Evolutionary conservation across 108 stramenopile genomes (phyloP), one percentile per base, ranked within the genome.

Genomic region (Epithemia pelagica): DNA sequence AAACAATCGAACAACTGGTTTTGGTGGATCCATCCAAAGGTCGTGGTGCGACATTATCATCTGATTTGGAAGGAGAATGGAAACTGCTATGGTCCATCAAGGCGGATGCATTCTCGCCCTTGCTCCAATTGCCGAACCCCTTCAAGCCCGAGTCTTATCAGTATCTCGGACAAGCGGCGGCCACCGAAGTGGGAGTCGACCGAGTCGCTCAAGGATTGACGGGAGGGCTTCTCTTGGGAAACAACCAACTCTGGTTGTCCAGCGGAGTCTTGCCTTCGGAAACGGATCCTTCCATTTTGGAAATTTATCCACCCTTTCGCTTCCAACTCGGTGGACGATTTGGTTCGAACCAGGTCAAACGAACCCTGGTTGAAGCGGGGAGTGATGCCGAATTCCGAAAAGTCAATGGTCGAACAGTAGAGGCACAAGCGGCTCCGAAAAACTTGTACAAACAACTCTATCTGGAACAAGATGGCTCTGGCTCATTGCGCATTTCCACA

Each of bases 271-370:
- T 31, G 15, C 64, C 76, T 5, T 30, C 37, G 29, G 57, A 68
- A 67, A 55, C 64, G 2, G 58, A 83, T 71, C 69, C 78, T 2
- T 79, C 74, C 15, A 69, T 73, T 10, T 56, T 89, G 61, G 81
- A 82, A 52, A 89, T 89, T 28, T 67, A 74, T 64, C 88, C 88
- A 19, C 88, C 88, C 32, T 89, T 89, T 82, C 85, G 88, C 19
- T 76, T 89, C 27, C 73, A 89, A 62, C 46, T 82, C 21, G 82
- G 81, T 18, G 66, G 75, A 28, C 30, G 65, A 3, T 30, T 28
- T 26, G 71, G 74, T 58, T 30, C 70, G 1, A 32, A 57, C 0
- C 51, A 37, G 0, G 64, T 76, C 18, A 81, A 83, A 59, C 62
- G 65, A 62, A 77, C 65, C 0, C 59, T 89, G 55, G 83, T 89